These are phyloP conservation scores for Colletotrichum sojae DNA, from an alignment of 2,329 filamentous ascomycete species.

Conservation along the genomic window DNA sequence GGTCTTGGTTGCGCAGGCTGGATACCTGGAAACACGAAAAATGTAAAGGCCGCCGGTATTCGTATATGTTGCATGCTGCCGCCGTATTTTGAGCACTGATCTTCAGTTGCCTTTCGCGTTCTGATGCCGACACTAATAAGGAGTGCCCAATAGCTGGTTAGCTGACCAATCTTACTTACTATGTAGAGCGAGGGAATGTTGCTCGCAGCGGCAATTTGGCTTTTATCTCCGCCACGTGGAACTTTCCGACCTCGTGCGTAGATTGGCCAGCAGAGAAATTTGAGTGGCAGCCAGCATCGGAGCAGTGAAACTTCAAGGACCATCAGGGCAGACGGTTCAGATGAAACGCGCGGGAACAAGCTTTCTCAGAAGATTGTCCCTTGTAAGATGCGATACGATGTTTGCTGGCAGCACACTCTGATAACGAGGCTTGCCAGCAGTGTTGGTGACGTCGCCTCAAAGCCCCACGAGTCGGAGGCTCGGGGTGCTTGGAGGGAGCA, in stretches of 20 bases:
- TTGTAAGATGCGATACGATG: background rate
- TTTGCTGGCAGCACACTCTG: background rate
- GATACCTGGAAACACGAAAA: background rate
- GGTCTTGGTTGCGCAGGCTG: background rate
- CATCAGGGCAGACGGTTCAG: slow-evolving; percentile 8
- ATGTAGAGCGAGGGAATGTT: background rate
- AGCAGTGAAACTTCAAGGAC: slow-evolving; percentile 17
- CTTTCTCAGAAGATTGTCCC: slow-evolving; percentile 7
- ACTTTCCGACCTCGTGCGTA: slow-evolving; percentile 15
- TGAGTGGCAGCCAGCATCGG: slow-evolving; percentile 22
- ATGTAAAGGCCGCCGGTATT: background rate
- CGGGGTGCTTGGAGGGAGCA: slow-evolving; percentile 9
- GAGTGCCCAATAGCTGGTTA: background rate
- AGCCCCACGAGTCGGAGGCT: slow-evolving; percentile 4
- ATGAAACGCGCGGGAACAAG: slow-evolving; percentile 36
- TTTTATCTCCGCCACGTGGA: slow-evolving; percentile 11
- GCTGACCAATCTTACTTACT: background rate
- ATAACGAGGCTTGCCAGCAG: background rate
- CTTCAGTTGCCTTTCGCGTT: slow-evolving; percentile 12
- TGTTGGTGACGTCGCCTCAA: background rate
- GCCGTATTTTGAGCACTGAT: background rate
- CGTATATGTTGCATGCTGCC: background rate
- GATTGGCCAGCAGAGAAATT: background rate
- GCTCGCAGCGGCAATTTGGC: background rate
- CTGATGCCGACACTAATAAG: background rate